Evolutionary conservation across 208 protist species (phyloP).

Genomic region (Crithidia mellificae): DNA sequence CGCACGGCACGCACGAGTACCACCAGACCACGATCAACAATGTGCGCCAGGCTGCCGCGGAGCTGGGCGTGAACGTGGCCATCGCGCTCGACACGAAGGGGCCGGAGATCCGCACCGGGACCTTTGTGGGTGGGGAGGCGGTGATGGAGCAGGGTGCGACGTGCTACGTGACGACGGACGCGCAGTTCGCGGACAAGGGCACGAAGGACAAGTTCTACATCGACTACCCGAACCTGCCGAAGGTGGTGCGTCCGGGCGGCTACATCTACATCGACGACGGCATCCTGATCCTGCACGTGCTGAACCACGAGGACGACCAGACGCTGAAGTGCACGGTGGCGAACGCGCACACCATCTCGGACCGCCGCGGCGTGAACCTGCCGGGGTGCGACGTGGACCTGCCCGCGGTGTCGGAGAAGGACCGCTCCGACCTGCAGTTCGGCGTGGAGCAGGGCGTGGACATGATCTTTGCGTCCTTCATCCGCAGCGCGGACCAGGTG

Average conservation of each 20-base stretch:
- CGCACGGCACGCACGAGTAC: conserved; percentile 97
- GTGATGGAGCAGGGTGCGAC: conserved; percentile 67
- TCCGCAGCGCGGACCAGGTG: conserved; percentile 95
- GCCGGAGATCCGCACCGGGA: conserved; percentile 96
- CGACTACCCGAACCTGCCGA: conserved; percentile 90
- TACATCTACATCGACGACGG: conserved; percentile 97
- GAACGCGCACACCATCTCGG: conserved; percentile 80
- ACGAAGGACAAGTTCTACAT: conserved; percentile 88
- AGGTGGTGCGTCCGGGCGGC: conserved; percentile 78
- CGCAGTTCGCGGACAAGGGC: conserved; percentile 76
- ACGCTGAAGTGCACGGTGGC: conserved; percentile 80
- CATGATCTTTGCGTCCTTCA: conserved; percentile 99
- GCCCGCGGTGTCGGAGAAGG: conserved; percentile 92
- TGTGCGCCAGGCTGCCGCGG: conserved; percentile 87
- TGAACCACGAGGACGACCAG: conserved; percentile 68
- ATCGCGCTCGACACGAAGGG: conserved; percentile 98
- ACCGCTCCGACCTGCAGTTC: conserved; percentile 93
- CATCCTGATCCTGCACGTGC: conserved; percentile 91
- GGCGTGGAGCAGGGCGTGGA: conserved; percentile 97
- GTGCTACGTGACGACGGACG: conserved; percentile 91
- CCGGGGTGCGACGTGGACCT: conserved; percentile 88
- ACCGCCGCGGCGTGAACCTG: conserved; percentile 89
- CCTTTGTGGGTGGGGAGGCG: conserved; percentile 76
- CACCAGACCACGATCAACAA: conserved; percentile 95
- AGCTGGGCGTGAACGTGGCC: conserved; percentile 87